A percentile compares a stretch with the other conserved stretches of the same genome.
Conservation (phyloP, 176 grass and related monocot species). For the Triticum dicoccoides region DNA sequence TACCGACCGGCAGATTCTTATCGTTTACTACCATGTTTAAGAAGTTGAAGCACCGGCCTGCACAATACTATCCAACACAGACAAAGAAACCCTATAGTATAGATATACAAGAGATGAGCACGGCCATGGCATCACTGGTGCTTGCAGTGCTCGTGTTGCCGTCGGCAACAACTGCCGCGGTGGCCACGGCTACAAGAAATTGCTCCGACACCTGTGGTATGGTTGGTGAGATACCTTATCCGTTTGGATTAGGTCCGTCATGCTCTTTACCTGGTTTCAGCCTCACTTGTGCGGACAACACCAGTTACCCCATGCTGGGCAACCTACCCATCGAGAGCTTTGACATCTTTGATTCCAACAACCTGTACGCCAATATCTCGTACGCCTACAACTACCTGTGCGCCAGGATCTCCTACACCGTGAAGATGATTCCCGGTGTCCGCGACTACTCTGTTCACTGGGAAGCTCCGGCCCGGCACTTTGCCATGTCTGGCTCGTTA, state of each 20-base stretch:
- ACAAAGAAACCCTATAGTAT: not conserved
- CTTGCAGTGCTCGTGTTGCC: not conserved
- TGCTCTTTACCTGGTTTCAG: not conserved
- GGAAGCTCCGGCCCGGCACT: not conserved
- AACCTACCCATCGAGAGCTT: not conserved
- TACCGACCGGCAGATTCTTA: too few relatives aligned
- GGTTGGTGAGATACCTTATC: not conserved
- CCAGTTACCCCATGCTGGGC: not conserved
- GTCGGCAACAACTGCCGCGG: not conserved
- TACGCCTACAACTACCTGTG: too few relatives aligned
- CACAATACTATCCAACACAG: not conserved
- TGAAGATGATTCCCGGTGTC: not conserved
- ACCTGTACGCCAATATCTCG: not conserved
- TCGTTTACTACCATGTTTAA: too few relatives aligned
- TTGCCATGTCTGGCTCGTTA: not conserved
- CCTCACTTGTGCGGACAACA: not conserved
- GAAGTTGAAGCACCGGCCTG: not conserved
- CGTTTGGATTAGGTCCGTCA: not conserved
- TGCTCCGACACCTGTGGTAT: not conserved
- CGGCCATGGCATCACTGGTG: not conserved
- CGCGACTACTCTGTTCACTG: not conserved
- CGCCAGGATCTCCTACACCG: not conserved
- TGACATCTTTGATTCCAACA: too few relatives aligned
- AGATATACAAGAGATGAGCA: not conserved
- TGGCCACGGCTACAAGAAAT: not conserved